Conservation (phyloP, 2,329 filamentous ascomycete species). For the Rasamsonia emersonii region DNA sequence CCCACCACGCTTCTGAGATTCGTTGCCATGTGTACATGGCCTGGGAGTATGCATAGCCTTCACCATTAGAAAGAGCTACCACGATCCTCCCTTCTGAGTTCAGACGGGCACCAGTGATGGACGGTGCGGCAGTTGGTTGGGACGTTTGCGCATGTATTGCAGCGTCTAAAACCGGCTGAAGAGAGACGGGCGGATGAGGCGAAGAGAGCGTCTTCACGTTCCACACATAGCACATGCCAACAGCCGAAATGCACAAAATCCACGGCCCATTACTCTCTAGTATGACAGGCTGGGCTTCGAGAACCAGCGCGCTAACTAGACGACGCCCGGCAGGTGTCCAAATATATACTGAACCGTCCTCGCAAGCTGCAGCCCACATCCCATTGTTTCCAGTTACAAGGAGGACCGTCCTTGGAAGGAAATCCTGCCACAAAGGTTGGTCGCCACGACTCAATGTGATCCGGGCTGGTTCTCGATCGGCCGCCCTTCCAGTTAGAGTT, state of each 20-base stretch:
- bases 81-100: constrained; percentile 81
- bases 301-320: constrained; percentile 70
- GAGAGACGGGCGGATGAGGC: constrained; percentile 79
- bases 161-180: constrained; percentile 81
- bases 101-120: constrained; percentile 81
- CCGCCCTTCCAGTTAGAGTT: constrained; percentile 48
- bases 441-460: constrained; percentile 76
- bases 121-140: constrained; percentile 70
- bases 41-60: constrained; percentile 83
- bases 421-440: constrained; percentile 85
- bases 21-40: constrained; percentile 88
- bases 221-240: constrained; percentile 88
- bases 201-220: constrained; percentile 75
- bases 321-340: constrained; percentile 91
- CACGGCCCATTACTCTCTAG: constrained; percentile 83
- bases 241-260: constrained; percentile 80
- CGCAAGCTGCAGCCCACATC: constrained; percentile 88
- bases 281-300: constrained; percentile 91
- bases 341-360: constrained; percentile 80
- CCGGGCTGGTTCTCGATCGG: constrained; percentile 72
- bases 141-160: constrained; percentile 70
- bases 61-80: constrained; percentile 87
- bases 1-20: constrained; percentile 97
- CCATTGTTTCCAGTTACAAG: constrained; percentile 81
- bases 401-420: constrained; percentile 76